Evolutionary conservation across 2,329 filamentous ascomycete species (phyloP).

Genomic region (Aspergillus sclerotialis): DNA sequence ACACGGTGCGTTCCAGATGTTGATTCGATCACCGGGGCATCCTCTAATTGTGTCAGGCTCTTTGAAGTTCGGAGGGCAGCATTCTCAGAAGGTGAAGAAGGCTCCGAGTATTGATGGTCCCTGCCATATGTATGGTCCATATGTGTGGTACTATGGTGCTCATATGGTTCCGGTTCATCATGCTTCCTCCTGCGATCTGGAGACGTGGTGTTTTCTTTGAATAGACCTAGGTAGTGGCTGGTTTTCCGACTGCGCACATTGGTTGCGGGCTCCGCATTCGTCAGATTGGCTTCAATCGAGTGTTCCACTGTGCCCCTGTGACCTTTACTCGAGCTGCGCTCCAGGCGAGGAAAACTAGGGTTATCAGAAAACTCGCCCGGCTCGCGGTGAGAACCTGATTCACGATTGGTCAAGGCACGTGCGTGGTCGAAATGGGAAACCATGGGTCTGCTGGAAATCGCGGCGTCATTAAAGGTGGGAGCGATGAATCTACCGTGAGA

Average conservation of each 20-base stretch:
- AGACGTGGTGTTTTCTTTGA: slow-evolving; percentile 54
- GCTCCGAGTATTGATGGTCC: slow-evolving; percentile 9
- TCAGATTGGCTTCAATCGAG: slow-evolving; percentile 57
- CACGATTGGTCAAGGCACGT: too few species aligned
- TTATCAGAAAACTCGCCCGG: not conserved
- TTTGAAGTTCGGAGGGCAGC: slow-evolving; percentile 16
- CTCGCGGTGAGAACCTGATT: too few species aligned
- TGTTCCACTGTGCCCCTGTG: slow-evolving; percentile 49
- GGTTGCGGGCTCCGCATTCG: slow-evolving; percentile 48
- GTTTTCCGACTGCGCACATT: slow-evolving; percentile 58
- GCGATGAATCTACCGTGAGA: not conserved
- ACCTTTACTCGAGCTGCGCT: slow-evolving; percentile 36
- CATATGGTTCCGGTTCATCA: slow-evolving; percentile 15
- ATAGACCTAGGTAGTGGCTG: slow-evolving; percentile 58
- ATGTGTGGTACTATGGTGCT: not conserved
- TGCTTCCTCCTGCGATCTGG: slow-evolving; percentile 45
- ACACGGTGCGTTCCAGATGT: slow-evolving; percentile 5
- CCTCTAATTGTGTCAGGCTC: slow-evolving; percentile 20
- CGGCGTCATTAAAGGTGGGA: not conserved
- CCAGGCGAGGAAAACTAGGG: slow-evolving; percentile 7
- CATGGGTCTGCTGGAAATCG: not conserved
- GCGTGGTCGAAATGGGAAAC: too few species aligned
- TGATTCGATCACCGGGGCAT: slow-evolving; percentile 16
- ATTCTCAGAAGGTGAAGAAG: slow-evolving; percentile 6
- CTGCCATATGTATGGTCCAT: slow-evolving; percentile 8